Base-by-base conservation (phyloP, 805 yeast genomes). In the Grigorovia jiainica region DNA sequence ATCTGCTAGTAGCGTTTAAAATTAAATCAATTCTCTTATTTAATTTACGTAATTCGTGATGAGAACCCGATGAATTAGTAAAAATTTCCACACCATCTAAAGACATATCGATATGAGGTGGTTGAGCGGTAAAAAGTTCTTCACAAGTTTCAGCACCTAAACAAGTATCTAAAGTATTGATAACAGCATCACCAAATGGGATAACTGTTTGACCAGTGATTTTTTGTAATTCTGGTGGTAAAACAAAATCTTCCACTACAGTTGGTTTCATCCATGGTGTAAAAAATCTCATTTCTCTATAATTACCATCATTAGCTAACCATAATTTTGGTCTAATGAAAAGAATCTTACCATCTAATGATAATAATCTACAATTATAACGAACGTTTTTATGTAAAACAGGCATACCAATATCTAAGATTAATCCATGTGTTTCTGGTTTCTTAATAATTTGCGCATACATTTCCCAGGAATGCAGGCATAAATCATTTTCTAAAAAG, bases 111-210 rank as follows among this genome's bases (percentile, higher is more conserved):
- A 92, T 84, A 61, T 90, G 96, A 3, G 99, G 98, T 3, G 95
- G 79, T 49, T 86, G 82, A 1, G 99, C 98, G 0, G 99, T 92
- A 63, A 92, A 92, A 43, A 92, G 69, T 63, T 92, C 99, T 61
- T 92, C 99, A 62, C 99, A 92, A 0, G 99, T 94, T 63, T 92
- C 99, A 36, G 90, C 86, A n/a, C 99, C 99, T 43, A 92, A 71
- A 35, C 82, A 79, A 0, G 97, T 87, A 54, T 89, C 97, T 44
- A 77, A 58, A 1, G 96, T 83, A 40, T 82, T 76, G 35, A 92
- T 67, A 4, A 86, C 83, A 43, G 94, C 94, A 68, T 92, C 97
- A 40, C 99, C 99, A 63, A 92, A 79, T 23, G 74, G 75, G 11
- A 86, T 94, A 10, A 68, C 62, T 20, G 62, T 48, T 60, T 87